Evolutionary conservation across 116 monocot genomes (phyloP).

Genomic region (Dioscorea cayenensis): DNA sequence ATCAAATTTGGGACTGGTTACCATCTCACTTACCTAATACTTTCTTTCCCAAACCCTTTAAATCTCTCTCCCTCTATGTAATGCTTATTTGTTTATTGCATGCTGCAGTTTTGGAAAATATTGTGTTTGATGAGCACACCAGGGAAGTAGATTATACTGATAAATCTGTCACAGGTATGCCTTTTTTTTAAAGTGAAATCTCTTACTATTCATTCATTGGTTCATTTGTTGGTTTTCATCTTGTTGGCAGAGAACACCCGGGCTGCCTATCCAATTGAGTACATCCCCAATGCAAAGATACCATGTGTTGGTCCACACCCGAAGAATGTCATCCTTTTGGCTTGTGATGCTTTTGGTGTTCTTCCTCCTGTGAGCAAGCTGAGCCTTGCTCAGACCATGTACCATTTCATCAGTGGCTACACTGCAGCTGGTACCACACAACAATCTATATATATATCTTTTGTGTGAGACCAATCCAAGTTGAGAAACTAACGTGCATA

Average conservation of each 20-base stretch:
- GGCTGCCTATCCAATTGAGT: slow-evolving; percentile 85
- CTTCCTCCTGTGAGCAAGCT: slow-evolving; percentile 92
- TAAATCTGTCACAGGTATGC: slow-evolving; percentile 81
- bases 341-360: slow-evolving; percentile 89
- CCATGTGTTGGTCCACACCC: slow-evolving; percentile 89
- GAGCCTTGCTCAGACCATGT: slow-evolving; percentile 86
- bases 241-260: slow-evolving; percentile 65
- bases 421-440: slow-evolving; percentile 54
- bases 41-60: not conserved
- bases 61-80: no score
- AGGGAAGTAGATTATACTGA: slow-evolving; percentile 76
- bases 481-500: not conserved
- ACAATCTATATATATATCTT: no score
- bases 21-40: not conserved
- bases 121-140: slow-evolving; percentile 82
- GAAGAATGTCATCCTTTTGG: slow-evolving; percentile 82
- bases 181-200: not conserved
- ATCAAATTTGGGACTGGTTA: slow-evolving; percentile 95
- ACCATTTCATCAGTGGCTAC: slow-evolving; percentile 94
- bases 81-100: not conserved
- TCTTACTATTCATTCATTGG: not conserved
- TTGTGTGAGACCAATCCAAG: no score
- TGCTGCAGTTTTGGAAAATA: slow-evolving; percentile 78
- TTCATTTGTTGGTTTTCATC: not conserved
- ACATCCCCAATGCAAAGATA: slow-evolving; percentile 87